Evolutionary conservation across 805 yeast genomes (phyloP).

Genomic region (Cyberlindnera galapagoensis): DNA sequence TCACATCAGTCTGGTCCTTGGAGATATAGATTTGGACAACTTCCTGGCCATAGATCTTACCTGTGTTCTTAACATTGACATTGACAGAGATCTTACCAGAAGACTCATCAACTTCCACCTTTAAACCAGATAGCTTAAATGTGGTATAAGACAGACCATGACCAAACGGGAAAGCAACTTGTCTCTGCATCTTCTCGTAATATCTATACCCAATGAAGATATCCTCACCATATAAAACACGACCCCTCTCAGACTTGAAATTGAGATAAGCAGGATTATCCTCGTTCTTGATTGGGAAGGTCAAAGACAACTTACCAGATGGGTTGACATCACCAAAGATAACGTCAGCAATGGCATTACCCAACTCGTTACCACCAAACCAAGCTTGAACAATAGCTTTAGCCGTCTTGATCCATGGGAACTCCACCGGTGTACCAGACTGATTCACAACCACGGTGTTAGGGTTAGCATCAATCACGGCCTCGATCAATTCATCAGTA

Average conservation of each 20-base stretch:
- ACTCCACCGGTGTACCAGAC: constrained; percentile 54
- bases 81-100: constrained; percentile 22
- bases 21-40: constrained; percentile 48
- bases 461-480: constrained; percentile 39
- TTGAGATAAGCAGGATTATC: constrained; percentile 54
- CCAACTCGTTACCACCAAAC: constrained; percentile 53
- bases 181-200: constrained; percentile 47
- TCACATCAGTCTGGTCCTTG: constrained; percentile 26
- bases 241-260: constrained; percentile 44
- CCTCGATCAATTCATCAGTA: constrained; percentile 39
- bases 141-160: constrained; percentile 55
- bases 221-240: constrained; percentile 58
- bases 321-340: constrained; percentile 50
- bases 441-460: constrained; percentile 50
- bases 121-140: constrained; percentile 35
- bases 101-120: constrained; percentile 22
- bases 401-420: constrained; percentile 44
- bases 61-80: constrained; percentile 40
- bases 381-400: constrained; percentile 45
- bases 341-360: constrained; percentile 55
- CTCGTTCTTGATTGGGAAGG: constrained; percentile 45
- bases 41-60: constrained; percentile 43
- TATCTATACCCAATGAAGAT: constrained; percentile 54
- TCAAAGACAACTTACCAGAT: constrained; percentile 49
- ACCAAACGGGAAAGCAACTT: constrained; percentile 50